These are phyloP conservation scores for Nicotiana tabacum DNA, from an alignment of 257 asterid species.

Conservation along the genomic window DNA sequence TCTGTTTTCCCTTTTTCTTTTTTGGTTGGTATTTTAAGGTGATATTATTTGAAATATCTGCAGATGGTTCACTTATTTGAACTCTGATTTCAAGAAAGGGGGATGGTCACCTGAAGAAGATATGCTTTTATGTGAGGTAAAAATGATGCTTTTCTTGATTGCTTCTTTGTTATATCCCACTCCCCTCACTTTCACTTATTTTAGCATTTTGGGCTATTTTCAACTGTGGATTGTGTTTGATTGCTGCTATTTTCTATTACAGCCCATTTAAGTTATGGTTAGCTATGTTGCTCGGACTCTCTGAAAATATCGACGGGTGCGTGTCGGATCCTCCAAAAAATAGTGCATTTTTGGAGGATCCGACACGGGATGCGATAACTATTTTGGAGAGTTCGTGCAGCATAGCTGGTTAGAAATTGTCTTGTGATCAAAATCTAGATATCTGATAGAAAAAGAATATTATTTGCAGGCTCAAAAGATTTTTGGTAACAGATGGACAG, in stretches of 20 bases:
- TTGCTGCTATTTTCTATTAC: neutral
- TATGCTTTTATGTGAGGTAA: slow-evolving; percentile 91
- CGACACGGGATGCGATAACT: no score
- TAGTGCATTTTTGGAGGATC: no score
- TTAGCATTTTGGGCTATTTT: neutral
- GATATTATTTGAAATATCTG: slow-evolving; percentile 7
- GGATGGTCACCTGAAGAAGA: slow-evolving; percentile 99
- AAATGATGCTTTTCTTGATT: slow-evolving; percentile 14
- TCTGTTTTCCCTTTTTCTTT: neutral
- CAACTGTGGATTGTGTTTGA: neutral
- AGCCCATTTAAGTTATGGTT: neutral
- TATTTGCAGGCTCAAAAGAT: slow-evolving; percentile 87
- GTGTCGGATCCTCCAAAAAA: no score
- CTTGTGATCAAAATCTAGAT: neutral
- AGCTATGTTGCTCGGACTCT: no score
- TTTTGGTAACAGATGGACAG: slow-evolving; percentile 98
- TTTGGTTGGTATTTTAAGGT: slow-evolving; percentile 11
- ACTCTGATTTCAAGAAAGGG: slow-evolving; percentile 99
- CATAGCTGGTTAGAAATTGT: neutral
- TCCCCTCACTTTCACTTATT: neutral
- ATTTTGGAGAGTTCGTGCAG: no score
- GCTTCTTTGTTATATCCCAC: neutral
- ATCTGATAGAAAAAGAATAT: neutral
- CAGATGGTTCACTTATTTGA: slow-evolving; percentile 99
- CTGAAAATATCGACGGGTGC: no score